A percentile compares a stretch with the other conserved stretches of the same genome.
These are phyloP conservation scores for Fusarium bulbicola DNA, from an alignment of 2,329 filamentous ascomycete species.

Conservation along the genomic window DNA sequence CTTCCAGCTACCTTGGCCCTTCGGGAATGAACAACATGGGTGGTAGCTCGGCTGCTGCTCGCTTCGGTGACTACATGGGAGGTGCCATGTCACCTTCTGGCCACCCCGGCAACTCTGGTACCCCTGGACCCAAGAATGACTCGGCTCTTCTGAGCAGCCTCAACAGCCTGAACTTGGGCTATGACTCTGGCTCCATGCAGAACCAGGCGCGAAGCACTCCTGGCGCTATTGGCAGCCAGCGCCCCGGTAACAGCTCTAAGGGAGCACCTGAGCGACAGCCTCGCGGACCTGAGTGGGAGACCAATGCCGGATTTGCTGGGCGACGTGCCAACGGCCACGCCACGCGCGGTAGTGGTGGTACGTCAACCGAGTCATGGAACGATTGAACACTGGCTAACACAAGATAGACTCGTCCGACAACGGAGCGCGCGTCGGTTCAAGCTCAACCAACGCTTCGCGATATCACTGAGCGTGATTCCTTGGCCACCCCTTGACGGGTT, in stretches of 20 bases:
- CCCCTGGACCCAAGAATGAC: constrained; percentile 52
- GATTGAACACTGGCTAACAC: constrained; percentile 20
- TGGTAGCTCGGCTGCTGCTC: constrained; percentile 49
- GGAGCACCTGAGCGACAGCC: constrained; percentile 69
- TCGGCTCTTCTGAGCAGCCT: constrained; percentile 58
- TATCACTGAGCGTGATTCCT: constrained; percentile 46
- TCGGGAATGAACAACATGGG: constrained; percentile 65
- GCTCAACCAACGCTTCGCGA: constrained; percentile 48
- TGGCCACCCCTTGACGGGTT: not conserved
- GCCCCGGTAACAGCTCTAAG: constrained; percentile 56
- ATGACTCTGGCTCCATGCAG: constrained; percentile 55
- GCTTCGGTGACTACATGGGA: constrained; percentile 58
- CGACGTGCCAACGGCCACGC: constrained; percentile 69
- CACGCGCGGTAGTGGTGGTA: constrained; percentile 71
- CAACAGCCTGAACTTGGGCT: constrained; percentile 61
- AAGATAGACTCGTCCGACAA: constrained; percentile 55
- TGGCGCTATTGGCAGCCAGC: constrained; percentile 73
- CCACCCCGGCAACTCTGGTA: constrained; percentile 48
- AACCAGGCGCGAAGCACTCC: constrained; percentile 57
- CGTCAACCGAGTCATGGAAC: constrained; percentile 40
- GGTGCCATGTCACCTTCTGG: constrained; percentile 48
- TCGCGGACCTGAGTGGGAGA: constrained; percentile 71
- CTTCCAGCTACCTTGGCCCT: constrained; percentile 75
- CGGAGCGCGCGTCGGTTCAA: constrained; percentile 50
- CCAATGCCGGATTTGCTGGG: constrained; percentile 60